Base-by-base conservation (phyloP, 2,329 filamentous ascomycete genomes). In the Acrocalymma vagum region DNA sequence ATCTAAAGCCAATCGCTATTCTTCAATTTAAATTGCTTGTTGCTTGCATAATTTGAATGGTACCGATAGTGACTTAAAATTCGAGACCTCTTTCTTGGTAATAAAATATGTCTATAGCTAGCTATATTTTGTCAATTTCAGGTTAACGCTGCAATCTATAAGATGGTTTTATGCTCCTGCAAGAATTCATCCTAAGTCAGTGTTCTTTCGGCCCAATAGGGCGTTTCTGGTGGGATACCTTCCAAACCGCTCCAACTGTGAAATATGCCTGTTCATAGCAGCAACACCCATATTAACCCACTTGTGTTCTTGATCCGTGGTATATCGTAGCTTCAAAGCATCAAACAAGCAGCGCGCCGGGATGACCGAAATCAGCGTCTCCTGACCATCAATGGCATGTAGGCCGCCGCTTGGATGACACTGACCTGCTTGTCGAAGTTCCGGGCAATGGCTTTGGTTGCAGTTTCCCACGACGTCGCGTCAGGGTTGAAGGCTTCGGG, bases 371-470 rank as follows among this genome's bases (percentile, higher is more conserved):
- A 50, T 40, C 6, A 46, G 13, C 14, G 33, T 50, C 27, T 50
- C 46, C 21, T 50, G 37, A 15, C 47, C 46, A 50, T 50, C n/a
- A 50, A 29, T 13, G 42, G 38, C 34, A 50, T 36, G 30, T 50
- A 50, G 38, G 42, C 42, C 7, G 46, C 45, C 7, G 46, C 46
- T 21, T 49, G 42, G 34, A 42, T 42, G 29, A 49, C 46, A 25
- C 37, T 42, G 13, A 49, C 46, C 22, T 49, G 28, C 30, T 42
- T 49, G 27, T 49, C 46, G 20, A 49, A 49, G n/a, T 45, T 38
- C n/a, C 29, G 34, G 17, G 46, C 46, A 23, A 49, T 42, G 15
- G 46, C 37, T 14, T 42, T 49, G 3, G 42, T 39, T 14, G 46
- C 34, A 14, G 28, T 35, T 2, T 46, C 37, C 20, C 29, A 42